Conservation (phyloP, 345 rosid species). For the Syzygium aromaticum region DNA sequence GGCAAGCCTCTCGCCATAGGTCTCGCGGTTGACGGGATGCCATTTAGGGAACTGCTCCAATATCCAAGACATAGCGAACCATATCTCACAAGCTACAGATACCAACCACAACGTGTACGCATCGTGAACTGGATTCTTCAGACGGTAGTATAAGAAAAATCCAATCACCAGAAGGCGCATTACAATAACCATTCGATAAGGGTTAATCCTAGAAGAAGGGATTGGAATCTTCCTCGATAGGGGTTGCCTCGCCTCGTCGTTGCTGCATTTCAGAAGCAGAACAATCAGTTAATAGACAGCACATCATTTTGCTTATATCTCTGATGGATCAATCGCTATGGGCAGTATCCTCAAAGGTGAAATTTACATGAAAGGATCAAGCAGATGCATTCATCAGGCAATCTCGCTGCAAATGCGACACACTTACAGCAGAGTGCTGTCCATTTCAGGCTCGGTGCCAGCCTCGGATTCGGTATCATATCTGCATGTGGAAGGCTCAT, state of each 20-base stretch:
- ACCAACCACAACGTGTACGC: constrained; percentile 9
- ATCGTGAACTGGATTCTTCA: constrained; percentile 8
- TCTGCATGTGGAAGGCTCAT: constrained; percentile 3
- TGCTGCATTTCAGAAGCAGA: constrained; percentile 5
- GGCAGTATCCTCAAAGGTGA: background rate
- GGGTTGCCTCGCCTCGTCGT: constrained; percentile 12
- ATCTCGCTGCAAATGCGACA: background rate
- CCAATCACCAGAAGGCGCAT: constrained; percentile 1
- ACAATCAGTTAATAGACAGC: too few species aligned
- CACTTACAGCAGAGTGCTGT: constrained; percentile 1
- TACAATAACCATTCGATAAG: constrained; percentile 8
- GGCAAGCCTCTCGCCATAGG: constrained; percentile 7
- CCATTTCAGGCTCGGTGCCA: background rate
- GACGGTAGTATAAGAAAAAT: constrained; percentile 10
- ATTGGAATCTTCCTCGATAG: constrained; percentile 18
- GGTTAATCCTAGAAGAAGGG: constrained; percentile 15
- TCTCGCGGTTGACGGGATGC: constrained; percentile 5
- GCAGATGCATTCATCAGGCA: background rate
- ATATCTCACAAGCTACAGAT: constrained; percentile 13
- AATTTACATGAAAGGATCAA: background rate
- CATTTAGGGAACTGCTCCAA: constrained; percentile 17
- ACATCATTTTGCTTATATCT: background rate
- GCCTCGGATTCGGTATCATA: background rate
- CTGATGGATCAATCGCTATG: background rate
- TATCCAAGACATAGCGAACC: constrained; percentile 14